phyloP scores from a whole-genome alignment of 495 filamentous ascomycete species.

The Margaritispora aquatica region DNA sequence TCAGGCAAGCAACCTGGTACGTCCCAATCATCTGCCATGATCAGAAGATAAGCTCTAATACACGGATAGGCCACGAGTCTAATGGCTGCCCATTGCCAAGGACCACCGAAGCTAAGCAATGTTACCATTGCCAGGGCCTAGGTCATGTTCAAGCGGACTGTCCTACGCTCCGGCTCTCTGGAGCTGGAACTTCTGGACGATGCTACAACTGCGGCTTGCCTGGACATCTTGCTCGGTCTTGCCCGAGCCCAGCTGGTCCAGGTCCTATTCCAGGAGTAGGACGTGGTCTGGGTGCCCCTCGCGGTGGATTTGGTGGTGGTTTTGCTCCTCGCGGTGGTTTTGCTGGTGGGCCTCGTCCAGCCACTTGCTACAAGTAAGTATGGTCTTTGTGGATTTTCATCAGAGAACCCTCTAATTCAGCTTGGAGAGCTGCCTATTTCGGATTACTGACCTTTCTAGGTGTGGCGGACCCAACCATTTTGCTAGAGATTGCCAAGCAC shows the following conservation, averaged over 20 bases:
- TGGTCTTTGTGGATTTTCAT: not conserved
- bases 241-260: conserved; percentile 61
- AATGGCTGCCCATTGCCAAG: conserved; percentile 93
- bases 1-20: conserved; percentile 82
- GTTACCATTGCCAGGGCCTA: conserved; percentile 98
- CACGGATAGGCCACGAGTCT: conserved; percentile 80
- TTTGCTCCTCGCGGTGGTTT: conserved; percentile 66
- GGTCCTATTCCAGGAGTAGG: conserved; percentile 46
- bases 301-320: conserved; percentile 62
- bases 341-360: conserved; percentile 61
- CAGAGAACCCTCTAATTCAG: not conserved
- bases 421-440: not conserved
- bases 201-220: conserved; percentile 95
- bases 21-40: conserved; percentile 11
- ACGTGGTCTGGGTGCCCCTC: conserved; percentile 55
- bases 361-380: conserved; percentile 83
- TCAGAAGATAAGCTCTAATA: conserved; percentile 20
- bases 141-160: conserved; percentile 99
- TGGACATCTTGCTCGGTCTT: conserved; percentile 86
- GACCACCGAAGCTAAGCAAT: conserved; percentile 98
- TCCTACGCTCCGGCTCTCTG: conserved; percentile 90
- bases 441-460: conserved; percentile 14
- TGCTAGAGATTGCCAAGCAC: conserved; percentile 96
- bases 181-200: conserved; percentile 66
- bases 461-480: conserved; percentile 99